These are phyloP conservation scores for Ulota crispa DNA, from an alignment of 225 moss, liverwort and hornwort genomes.

Conservation along the genomic window DNA sequence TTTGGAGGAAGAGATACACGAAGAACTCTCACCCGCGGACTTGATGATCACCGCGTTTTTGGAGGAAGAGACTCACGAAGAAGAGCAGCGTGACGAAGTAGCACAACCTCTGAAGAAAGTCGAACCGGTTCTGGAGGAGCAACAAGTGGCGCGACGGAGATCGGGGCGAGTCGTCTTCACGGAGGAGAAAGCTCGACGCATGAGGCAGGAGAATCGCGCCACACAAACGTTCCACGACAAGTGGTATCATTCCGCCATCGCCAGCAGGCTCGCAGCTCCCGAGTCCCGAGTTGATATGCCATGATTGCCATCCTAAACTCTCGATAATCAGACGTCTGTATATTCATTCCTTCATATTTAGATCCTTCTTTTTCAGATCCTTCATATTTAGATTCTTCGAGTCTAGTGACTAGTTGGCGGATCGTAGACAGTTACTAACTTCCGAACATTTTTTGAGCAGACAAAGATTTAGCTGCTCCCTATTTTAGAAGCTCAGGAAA, in stretches of 20 bases:
- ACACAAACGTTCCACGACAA: slow-evolving; percentile 63
- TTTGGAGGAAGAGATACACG: slow-evolving; percentile 5
- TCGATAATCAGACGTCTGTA: neutral
- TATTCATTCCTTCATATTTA: slow-evolving; percentile 11
- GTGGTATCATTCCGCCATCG: slow-evolving; percentile 91
- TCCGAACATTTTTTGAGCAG: slow-evolving; percentile 24
- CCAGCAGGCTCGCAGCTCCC: slow-evolving; percentile 62
- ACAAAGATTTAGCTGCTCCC: neutral
- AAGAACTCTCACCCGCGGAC: slow-evolving; percentile 15
- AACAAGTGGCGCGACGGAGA: slow-evolving; percentile 7
- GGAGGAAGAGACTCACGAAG: slow-evolving; percentile 11
- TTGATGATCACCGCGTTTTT: slow-evolving; percentile 50
- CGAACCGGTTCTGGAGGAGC: slow-evolving; percentile 12
- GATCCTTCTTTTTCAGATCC: slow-evolving; percentile 3
- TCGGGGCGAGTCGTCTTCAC: slow-evolving; percentile 51
- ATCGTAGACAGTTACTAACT: slow-evolving; percentile 8
- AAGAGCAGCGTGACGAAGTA: neutral
- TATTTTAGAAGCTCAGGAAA: neutral
- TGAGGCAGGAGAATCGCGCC: slow-evolving; percentile 63
- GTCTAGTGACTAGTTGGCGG: slow-evolving; percentile 17
- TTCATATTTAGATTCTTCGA: neutral
- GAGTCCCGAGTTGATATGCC: slow-evolving; percentile 35
- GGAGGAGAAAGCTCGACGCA: slow-evolving; percentile 64
- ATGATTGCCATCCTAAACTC: neutral
- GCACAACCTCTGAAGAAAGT: neutral